Percentiles rank a stretch among this genome's conserved stretches.
Evolutionary conservation across 768 basidiomycete species (phyloP).

Genomic region (Goffeauzyma gilvescens): DNA sequence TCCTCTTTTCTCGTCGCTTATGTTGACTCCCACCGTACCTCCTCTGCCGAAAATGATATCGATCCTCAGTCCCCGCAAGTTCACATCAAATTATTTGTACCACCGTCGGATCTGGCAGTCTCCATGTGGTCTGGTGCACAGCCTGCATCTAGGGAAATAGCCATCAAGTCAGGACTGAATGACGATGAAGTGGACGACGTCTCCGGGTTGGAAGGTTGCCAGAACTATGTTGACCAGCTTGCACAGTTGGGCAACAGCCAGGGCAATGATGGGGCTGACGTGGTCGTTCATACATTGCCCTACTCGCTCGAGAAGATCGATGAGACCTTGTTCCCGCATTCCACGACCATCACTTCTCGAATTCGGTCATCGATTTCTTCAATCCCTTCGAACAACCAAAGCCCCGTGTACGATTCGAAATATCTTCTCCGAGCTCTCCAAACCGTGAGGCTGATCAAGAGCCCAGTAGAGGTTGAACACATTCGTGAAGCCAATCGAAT

Average conservation of each 20-base stretch:
- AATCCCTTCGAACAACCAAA: too few relatives aligned
- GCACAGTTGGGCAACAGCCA: neutral
- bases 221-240: too few relatives aligned
- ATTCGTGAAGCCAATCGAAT: constrained; percentile 69
- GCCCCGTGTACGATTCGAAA: constrained; percentile 34
- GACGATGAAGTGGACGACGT: neutral
- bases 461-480: constrained; percentile 47
- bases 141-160: constrained; percentile 45
- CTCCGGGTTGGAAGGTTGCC: too few relatives aligned
- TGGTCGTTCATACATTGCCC: constrained; percentile 51
- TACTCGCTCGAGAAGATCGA: too few relatives aligned
- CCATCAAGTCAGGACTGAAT: constrained; percentile 11
- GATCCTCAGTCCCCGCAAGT: too few relatives aligned
- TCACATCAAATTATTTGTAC: constrained; percentile 70
- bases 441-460: constrained; percentile 59
- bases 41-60: neutral
- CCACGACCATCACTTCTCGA: too few relatives aligned
- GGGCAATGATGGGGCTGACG: constrained; percentile 22
- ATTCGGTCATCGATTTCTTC: too few relatives aligned
- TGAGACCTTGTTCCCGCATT: too few relatives aligned
- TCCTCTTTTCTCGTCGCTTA: constrained; percentile 47
- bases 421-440: constrained; percentile 66
- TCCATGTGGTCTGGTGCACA: constrained; percentile 75
- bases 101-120: constrained; percentile 42
- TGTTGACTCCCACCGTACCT: constrained; percentile 31